Conservation (phyloP, 2,329 filamentous ascomycete genomes). For the Cladophialophora psammophila region DNA sequence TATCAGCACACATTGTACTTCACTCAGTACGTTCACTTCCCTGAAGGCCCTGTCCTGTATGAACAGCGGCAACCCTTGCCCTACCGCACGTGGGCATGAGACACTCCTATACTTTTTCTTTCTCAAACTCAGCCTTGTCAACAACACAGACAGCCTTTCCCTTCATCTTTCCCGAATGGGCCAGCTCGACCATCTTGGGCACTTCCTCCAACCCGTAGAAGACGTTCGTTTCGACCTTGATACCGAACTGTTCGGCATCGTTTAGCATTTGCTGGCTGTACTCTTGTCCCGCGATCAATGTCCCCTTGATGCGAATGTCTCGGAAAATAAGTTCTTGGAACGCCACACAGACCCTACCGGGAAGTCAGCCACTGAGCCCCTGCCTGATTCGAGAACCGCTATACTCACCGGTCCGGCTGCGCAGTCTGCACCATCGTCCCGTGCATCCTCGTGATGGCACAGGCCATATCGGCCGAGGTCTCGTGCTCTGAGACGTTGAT, state of each 20-base stretch:
- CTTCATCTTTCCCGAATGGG: slow-evolving; percentile 61
- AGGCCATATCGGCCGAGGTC: slow-evolving; percentile 58
- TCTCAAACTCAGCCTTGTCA: slow-evolving; percentile 28
- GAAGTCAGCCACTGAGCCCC: slow-evolving; percentile 5
- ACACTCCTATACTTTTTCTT: slow-evolving; percentile 18
- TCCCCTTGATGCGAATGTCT: slow-evolving; percentile 60
- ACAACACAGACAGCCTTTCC: slow-evolving; percentile 54
- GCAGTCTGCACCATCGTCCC: slow-evolving; percentile 66
- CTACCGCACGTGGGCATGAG: neutral
- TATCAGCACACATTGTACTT: neutral
- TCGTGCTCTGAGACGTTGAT: slow-evolving; percentile 63
- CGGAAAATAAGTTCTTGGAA: slow-evolving; percentile 61
- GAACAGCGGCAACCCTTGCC: neutral
- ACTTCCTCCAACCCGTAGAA: slow-evolving; percentile 63
- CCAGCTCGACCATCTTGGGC: slow-evolving; percentile 58
- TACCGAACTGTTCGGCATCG: slow-evolving; percentile 55
- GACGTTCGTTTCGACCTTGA: slow-evolving; percentile 59
- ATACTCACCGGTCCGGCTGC: slow-evolving; percentile 46
- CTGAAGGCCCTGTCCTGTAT: neutral
- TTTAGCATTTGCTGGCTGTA: slow-evolving; percentile 59
- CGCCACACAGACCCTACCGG: slow-evolving; percentile 47
- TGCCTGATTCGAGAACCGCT: no score
- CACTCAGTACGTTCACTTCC: neutral
- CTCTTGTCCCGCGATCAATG: slow-evolving; percentile 52
- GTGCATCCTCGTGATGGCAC: slow-evolving; percentile 66